phyloP scores from a whole-genome alignment of 1,139 yeast species.

The Debaryomyces sp. region DNA sequence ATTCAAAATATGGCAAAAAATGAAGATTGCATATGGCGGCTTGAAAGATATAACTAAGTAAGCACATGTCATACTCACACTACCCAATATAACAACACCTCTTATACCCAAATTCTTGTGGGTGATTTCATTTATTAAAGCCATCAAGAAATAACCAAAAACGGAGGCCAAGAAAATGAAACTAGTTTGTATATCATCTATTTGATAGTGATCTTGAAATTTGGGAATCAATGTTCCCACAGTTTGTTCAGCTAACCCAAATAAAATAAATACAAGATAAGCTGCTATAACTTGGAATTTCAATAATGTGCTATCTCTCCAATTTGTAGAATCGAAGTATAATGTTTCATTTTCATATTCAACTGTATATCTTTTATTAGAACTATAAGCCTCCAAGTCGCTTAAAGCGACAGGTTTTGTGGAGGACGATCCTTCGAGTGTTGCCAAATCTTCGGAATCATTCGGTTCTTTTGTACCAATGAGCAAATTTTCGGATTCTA shows the following conservation, averaged over 20 bases:
- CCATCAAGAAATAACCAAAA: conserved; percentile 44
- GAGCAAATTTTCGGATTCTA: conserved; percentile 8
- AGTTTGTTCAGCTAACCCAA: conserved; percentile 62
- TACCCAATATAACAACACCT: conserved; percentile 42
- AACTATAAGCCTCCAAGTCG: not conserved
- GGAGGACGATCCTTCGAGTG: not conserved
- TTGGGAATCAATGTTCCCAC: conserved; percentile 59
- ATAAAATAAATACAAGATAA: conserved; percentile 40
- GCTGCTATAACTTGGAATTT: conserved; percentile 44
- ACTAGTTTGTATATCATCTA: conserved; percentile 45
- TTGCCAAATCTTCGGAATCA: not conserved
- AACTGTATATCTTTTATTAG: conserved; percentile 11
- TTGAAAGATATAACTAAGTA: conserved; percentile 28
- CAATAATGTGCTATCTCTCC: conserved; percentile 39
- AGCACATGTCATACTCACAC: conserved; percentile 31
- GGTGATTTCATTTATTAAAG: conserved; percentile 33
- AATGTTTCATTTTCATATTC: conserved; percentile 31
- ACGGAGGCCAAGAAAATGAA: conserved; percentile 37
- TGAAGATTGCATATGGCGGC: conserved; percentile 42
- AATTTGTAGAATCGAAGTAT: conserved; percentile 39
- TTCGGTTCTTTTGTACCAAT: not conserved
- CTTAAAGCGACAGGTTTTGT: not conserved
- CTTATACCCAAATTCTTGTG: conserved; percentile 38
- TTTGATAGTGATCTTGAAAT: conserved; percentile 44
- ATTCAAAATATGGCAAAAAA: conserved; percentile 38